These are phyloP conservation scores for Candida sp. DNA, from an alignment of 1,139 yeast genomes.

Conservation along the genomic window DNA sequence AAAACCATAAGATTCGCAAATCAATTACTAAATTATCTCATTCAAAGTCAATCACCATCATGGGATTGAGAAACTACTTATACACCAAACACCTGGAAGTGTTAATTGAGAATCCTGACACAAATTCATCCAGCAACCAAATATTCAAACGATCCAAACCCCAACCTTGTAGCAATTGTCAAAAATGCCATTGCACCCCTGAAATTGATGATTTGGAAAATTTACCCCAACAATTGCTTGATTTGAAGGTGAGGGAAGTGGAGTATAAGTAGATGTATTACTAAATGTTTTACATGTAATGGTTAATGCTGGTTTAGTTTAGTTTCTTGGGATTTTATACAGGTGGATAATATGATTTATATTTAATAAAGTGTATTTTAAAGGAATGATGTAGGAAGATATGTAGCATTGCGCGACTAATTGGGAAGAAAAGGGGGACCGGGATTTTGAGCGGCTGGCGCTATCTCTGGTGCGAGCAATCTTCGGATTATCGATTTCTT, in stretches of 20 bases:
- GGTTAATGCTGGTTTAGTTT: too few species aligned
- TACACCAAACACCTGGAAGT: slow-evolving; percentile 32
- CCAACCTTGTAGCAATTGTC: background rate
- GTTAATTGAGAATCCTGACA: background rate
- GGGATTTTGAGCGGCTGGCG: too few species aligned
- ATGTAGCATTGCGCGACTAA: too few species aligned
- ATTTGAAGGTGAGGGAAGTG: background rate
- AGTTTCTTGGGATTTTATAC: too few species aligned
- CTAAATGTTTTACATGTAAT: too few species aligned
- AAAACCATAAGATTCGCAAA: background rate
- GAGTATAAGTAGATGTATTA: background rate
- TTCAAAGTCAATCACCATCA: slow-evolving; percentile 12
- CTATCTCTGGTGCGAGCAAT: too few species aligned
- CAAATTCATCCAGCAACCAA: background rate
- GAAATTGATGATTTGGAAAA: slow-evolving; percentile 2
- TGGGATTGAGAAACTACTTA: slow-evolving; percentile 43
- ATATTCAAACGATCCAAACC: slow-evolving; percentile 2
- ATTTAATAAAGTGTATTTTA: too few species aligned
- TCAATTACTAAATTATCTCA: background rate
- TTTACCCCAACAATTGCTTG: background rate
- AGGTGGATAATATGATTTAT: too few species aligned
- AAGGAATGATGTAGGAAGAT: too few species aligned
- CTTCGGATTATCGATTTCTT: too few species aligned
- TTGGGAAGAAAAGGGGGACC: too few species aligned
- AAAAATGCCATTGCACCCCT: background rate